These are phyloP conservation scores for Senna tora DNA, from an alignment of 306 rosid species.

Conservation along the genomic window DNA sequence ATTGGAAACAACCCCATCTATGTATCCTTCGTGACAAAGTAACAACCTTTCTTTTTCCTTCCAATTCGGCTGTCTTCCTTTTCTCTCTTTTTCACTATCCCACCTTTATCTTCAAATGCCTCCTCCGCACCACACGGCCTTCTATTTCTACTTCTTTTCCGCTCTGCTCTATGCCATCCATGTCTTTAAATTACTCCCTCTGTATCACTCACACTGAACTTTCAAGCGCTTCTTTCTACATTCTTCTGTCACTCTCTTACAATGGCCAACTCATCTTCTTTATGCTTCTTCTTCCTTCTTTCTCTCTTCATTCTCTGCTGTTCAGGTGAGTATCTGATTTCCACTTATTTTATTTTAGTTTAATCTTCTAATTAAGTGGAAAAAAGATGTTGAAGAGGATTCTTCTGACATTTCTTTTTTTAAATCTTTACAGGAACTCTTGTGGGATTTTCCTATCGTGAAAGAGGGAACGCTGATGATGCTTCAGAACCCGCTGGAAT, in stretches of 20 bases:
- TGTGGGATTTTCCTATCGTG: conserved; percentile 61
- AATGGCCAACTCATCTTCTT: conserved; percentile 64
- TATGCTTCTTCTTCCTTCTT: conserved; percentile 53
- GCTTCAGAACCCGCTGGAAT: conserved; percentile 14
- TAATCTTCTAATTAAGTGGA: neutral
- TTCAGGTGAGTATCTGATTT: conserved; percentile 55
- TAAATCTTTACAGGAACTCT: conserved; percentile 46
- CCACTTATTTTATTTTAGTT: neutral
- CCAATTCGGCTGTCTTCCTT: conserved; percentile 46
- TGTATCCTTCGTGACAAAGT: conserved; percentile 68
- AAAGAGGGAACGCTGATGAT: conserved; percentile 37
- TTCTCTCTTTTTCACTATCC: conserved; percentile 34
- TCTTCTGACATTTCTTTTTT: conserved; percentile 19
- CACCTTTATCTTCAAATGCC: conserved; percentile 45
- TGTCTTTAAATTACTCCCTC: conserved; percentile 48
- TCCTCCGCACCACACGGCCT: conserved; percentile 12
- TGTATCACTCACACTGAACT: conserved; percentile 40
- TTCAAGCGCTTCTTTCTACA: conserved; percentile 37
- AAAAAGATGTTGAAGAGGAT: conserved; percentile 27
- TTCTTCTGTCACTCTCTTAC: conserved; percentile 34
- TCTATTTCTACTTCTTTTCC: conserved; percentile 24
- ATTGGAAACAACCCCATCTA: conserved; percentile 19
- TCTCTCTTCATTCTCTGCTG: conserved; percentile 56
- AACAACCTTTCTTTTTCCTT: conserved; percentile 53
- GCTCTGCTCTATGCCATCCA: conserved; percentile 28